Conservation (phyloP, 305 asterid species). For the Ajuga reptans region DNA sequence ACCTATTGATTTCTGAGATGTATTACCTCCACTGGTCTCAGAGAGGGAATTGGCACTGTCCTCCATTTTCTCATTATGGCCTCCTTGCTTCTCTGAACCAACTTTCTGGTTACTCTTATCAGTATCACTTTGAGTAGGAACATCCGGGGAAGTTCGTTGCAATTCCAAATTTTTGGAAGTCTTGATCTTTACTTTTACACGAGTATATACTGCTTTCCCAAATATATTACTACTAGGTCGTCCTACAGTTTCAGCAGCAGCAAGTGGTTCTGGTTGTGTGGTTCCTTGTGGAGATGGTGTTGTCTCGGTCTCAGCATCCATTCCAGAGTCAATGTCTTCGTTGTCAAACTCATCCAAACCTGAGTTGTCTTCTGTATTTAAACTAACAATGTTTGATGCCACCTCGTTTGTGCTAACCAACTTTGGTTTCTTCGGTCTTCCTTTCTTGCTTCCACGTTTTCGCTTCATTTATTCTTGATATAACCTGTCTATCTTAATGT, state of each 20-base stretch:
- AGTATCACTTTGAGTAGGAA: constrained; percentile 60
- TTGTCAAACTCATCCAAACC: constrained; percentile 50
- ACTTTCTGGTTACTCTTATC: constrained; percentile 57
- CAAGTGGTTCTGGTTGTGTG: constrained; percentile 35
- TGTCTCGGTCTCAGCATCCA: constrained; percentile 49
- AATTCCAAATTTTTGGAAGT: constrained; percentile 60
- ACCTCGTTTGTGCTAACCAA: constrained; percentile 39
- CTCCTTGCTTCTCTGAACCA: constrained; percentile 48
- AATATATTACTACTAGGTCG: constrained; percentile 42
- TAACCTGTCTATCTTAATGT: constrained; percentile 2
- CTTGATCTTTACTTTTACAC: constrained; percentile 84
- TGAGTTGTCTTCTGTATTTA: constrained; percentile 47
- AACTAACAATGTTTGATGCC: constrained; percentile 37
- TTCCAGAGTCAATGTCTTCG: constrained; percentile 60
- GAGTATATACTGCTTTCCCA: constrained; percentile 57
- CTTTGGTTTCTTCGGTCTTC: constrained; percentile 54
- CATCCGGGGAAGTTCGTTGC: constrained; percentile 46
- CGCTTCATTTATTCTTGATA: constrained; percentile 52
- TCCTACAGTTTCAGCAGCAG: constrained; percentile 25
- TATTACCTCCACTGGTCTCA: constrained; percentile 43
- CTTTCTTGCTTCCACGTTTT: constrained; percentile 61
- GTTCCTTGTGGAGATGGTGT: constrained; percentile 40
- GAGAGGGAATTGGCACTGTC: constrained; percentile 71
- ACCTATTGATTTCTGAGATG: constrained; percentile 47
- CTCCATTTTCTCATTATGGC: constrained; percentile 57